These are phyloP conservation scores for Lentinula edodes DNA, from an alignment of 768 basidiomycete species.

Conservation along the genomic window DNA sequence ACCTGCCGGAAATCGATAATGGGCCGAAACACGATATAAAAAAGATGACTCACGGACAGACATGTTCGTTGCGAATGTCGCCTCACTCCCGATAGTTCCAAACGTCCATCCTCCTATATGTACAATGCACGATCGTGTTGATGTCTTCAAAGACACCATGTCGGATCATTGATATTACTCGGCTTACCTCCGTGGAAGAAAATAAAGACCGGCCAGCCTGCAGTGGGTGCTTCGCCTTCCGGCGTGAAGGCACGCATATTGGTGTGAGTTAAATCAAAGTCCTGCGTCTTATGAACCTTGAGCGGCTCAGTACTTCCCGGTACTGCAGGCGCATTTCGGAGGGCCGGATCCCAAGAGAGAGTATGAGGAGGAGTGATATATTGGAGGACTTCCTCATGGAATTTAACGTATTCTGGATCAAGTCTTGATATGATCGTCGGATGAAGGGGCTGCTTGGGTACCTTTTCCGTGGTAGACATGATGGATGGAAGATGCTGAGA, in stretches of 20 bases:
- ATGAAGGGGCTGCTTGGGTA: constrained; percentile 47
- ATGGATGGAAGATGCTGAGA: not conserved
- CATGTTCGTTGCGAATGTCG: constrained; percentile 57
- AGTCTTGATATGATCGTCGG: constrained; percentile 51
- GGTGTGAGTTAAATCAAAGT: constrained; percentile 46
- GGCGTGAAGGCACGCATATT: constrained; percentile 64
- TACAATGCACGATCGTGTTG: not conserved
- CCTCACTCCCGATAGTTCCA: constrained; percentile 55
- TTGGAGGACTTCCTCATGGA: constrained; percentile 47
- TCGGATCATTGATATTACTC: not conserved
- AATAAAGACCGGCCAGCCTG: constrained; percentile 68
- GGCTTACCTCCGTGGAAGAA: constrained; percentile 68
- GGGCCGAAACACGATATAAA: not conserved
- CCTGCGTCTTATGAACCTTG: constrained; percentile 47
- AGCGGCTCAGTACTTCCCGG: constrained; percentile 55
- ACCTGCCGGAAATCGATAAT: constrained; percentile 25
- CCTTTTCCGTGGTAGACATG: constrained; percentile 8
- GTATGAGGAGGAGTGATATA: constrained; percentile 47
- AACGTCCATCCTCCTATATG: constrained; percentile 69
- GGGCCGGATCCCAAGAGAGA: constrained; percentile 54
- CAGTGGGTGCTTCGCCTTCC: constrained; percentile 36
- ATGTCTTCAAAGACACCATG: not conserved
- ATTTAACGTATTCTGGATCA: constrained; percentile 62
- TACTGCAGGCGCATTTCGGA: constrained; percentile 47
- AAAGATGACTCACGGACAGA: constrained; percentile 38